Percentiles rank a stretch among this genome's conserved stretches.
These are phyloP conservation scores for Didymella keratinophila DNA, from an alignment of 2,329 filamentous ascomycete genomes.

Conservation along the genomic window DNA sequence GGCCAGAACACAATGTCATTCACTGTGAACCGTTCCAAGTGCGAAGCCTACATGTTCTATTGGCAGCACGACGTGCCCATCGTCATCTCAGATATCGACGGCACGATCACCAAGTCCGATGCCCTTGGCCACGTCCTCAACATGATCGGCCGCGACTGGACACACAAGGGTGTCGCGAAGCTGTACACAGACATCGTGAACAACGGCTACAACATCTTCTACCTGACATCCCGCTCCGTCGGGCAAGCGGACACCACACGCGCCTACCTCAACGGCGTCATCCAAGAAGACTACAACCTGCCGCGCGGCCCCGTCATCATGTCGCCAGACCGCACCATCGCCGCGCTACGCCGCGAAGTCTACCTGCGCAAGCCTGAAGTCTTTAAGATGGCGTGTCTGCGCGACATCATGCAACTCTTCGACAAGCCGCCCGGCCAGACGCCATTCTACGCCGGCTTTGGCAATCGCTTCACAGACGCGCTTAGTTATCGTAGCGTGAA, in stretches of 20 bases:
- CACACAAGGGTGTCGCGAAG: constrained; percentile 94
- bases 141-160: constrained; percentile 98
- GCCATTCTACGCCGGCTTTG: constrained; percentile 96
- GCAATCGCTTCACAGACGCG: constrained; percentile 94
- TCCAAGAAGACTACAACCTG: constrained; percentile 84
- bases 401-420: constrained; percentile 92
- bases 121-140: constrained; percentile 92
- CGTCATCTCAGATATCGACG: constrained; percentile 98
- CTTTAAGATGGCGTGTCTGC: constrained; percentile 98
- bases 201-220: constrained; percentile 99
- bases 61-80: constrained; percentile 93
- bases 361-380: constrained; percentile 97
- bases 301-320: constrained; percentile 93
- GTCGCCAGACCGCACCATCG: constrained; percentile 93
- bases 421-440: constrained; percentile 67
- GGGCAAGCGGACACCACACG: constrained; percentile 92
- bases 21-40: constrained; percentile 93
- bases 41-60: constrained; percentile 89
- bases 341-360: constrained; percentile 87
- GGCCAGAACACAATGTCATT: constrained; percentile 96
- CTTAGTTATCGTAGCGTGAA: constrained; percentile 95
- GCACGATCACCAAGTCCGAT: constrained; percentile 97
- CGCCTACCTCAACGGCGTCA: constrained; percentile 86
- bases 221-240: constrained; percentile 91
- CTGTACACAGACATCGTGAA: constrained; percentile 93